Base-by-base conservation (phyloP, 495 filamentous ascomycete genomes). In the Hyaloscypha bicolor region DNA sequence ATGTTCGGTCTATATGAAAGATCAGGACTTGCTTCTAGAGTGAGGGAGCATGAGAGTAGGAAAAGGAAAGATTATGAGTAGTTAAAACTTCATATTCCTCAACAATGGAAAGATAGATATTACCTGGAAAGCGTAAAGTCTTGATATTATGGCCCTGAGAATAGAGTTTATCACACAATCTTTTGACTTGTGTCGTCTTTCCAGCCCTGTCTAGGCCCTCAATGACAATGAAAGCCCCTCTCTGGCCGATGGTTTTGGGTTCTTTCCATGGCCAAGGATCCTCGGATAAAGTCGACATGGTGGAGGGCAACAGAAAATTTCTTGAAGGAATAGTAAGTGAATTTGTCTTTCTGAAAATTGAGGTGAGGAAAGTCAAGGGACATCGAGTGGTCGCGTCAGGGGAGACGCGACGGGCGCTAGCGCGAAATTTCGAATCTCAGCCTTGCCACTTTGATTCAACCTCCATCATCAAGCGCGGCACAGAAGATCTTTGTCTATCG, bases 141-240 rank as follows among this genome's bases (percentile, higher is more conserved):
- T 87, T 87, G 32, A 93, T 91, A 42, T 82, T 78, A 30, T 84
- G 82, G 1, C 91, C 91, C 73, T 82, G 73, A 69, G 81, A 71
- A 79, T 86, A 77, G 69, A 97, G 80, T 67, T 77, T 82, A 73
- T 86, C 78, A 76, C 82, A 88, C 62, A 99, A 81, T 62, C 87
- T 81, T 65, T 90, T 84, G 70, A 92, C 93, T 82, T 99, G 95
- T 35, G 94, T 97, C 5, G 94, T 95, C 83, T 99, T 99, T 51
- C 95, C 95, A 45, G 94, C 91, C 65, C 93, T 90, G 74, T 99
- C 95, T 62, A 99, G 86, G 31, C 95, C 95, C 79, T 99, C 95
- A 64, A 99, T 88, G 21, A 95, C 91, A 57, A 98, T 88, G 51
- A 99, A 86, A 37, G 90, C 85, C 58, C 92, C 92, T 70, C 92